These are phyloP conservation scores for Blumeria hordei DNA, from an alignment of 2,329 filamentous ascomycete species.

Conservation along the genomic window DNA sequence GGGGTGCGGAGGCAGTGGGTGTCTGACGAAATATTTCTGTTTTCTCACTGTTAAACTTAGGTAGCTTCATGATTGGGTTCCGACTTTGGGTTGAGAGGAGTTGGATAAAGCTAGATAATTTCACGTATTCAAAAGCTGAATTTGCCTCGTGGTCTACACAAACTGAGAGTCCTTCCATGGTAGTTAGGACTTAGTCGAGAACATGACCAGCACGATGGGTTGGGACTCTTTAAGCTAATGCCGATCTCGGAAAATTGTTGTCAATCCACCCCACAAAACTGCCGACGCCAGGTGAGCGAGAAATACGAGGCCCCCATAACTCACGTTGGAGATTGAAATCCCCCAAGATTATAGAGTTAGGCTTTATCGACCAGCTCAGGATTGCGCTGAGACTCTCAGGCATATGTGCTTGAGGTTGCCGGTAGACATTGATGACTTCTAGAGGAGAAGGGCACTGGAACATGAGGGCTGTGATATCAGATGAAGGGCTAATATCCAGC, in stretches of 20 bases:
- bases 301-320: not conserved
- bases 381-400: not conserved
- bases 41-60: not conserved
- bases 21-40: not conserved
- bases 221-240: not conserved
- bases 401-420: not conserved
- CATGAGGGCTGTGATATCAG: not conserved
- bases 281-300: not conserved
- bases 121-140: not conserved
- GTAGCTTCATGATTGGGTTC: not conserved
- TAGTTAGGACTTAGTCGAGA: not conserved
- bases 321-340: not conserved
- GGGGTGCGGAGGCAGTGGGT: not conserved
- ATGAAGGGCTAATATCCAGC: not conserved
- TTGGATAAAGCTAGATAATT: not conserved
- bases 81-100: not conserved
- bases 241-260: too few species aligned
- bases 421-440: not conserved
- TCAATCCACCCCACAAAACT: not conserved
- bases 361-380: not conserved
- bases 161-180: not conserved
- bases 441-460: not conserved
- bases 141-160: not conserved
- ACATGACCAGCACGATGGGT: not conserved
- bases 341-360: not conserved